A percentile compares a stretch with the other conserved stretches of the same genome.
Conservation (phyloP, 805 yeast genomes). For the Grigorovia jiainica region DNA sequence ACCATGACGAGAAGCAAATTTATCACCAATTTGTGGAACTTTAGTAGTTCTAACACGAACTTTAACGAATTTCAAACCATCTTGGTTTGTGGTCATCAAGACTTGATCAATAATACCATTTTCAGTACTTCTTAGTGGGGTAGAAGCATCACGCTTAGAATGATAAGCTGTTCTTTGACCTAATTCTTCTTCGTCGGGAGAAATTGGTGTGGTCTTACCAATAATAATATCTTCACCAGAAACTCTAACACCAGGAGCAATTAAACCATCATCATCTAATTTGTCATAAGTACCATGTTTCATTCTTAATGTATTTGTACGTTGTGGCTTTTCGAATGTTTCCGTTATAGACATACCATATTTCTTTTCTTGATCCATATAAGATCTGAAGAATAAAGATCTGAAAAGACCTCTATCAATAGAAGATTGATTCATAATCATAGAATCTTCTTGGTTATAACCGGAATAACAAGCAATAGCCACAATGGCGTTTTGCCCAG, state of each 20-base stretch:
- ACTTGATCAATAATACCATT: slow-evolving; percentile 97
- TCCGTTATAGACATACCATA: slow-evolving; percentile 98
- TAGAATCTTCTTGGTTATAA: slow-evolving; percentile 97
- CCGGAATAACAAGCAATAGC: slow-evolving; percentile 99
- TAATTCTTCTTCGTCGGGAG: slow-evolving; percentile 97
- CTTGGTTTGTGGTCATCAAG: slow-evolving; percentile 92
- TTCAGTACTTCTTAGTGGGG: slow-evolving; percentile 91
- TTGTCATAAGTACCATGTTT: slow-evolving; percentile 98
- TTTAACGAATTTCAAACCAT: slow-evolving; percentile 88
- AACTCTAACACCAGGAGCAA: slow-evolving; percentile 97
- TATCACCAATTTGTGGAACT: slow-evolving; percentile 96
- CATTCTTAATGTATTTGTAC: slow-evolving; percentile 88
- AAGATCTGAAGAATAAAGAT: slow-evolving; percentile 90
- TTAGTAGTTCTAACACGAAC: slow-evolving; percentile 90
- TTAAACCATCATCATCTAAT: slow-evolving; percentile 94
- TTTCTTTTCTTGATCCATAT: slow-evolving; percentile 97
- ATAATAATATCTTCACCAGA: slow-evolving; percentile 98
- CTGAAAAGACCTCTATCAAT: slow-evolving; percentile 95
- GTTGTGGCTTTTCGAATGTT: slow-evolving; percentile 93
- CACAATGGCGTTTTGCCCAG: slow-evolving; percentile 97
- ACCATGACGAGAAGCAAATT: slow-evolving; percentile 95
- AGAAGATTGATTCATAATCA: slow-evolving; percentile 86
- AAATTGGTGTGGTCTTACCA: slow-evolving; percentile 98
- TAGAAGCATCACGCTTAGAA: slow-evolving; percentile 91
- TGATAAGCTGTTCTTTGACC: slow-evolving; percentile 93